Evolutionary conservation across 208 protist genomes (phyloP).

Genomic region (Leishmania tarentolae): DNA sequence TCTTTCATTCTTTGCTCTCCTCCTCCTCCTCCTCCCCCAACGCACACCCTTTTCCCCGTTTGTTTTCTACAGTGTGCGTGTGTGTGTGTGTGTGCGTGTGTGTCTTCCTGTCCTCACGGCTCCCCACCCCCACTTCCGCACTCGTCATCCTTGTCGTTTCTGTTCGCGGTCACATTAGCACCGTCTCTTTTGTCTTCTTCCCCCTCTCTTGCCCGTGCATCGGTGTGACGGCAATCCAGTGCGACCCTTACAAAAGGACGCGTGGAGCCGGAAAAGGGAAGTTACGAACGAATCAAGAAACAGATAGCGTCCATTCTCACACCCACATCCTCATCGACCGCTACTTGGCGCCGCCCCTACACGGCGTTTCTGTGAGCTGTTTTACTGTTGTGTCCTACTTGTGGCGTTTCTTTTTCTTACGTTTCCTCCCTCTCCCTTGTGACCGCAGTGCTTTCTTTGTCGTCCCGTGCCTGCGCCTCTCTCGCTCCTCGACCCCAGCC

Average conservation of each 20-base stretch:
- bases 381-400: not conserved
- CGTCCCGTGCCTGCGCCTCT: not conserved
- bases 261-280: not conserved
- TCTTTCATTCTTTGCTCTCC: not conserved
- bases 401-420: not conserved
- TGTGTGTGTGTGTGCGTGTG: constrained; percentile 13
- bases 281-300: not conserved
- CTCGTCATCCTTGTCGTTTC: not conserved
- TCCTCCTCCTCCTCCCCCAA: not conserved
- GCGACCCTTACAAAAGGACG: not conserved
- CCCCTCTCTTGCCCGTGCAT: not conserved
- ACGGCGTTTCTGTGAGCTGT: not conserved
- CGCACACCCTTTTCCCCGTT: not conserved
- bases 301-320: not conserved
- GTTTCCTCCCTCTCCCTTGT: not conserved
- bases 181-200: not conserved
- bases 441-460: not conserved
- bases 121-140: not conserved
- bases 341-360: not conserved
- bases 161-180: not conserved
- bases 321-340: not conserved
- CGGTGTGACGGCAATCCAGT: not conserved
- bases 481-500: not conserved
- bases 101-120: not conserved
- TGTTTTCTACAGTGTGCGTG: not conserved